Evolutionary conservation across 345 rosid species (phyloP), one percentile per base, ranked within the genome.

Genomic region (Citropsis articulata): DNA sequence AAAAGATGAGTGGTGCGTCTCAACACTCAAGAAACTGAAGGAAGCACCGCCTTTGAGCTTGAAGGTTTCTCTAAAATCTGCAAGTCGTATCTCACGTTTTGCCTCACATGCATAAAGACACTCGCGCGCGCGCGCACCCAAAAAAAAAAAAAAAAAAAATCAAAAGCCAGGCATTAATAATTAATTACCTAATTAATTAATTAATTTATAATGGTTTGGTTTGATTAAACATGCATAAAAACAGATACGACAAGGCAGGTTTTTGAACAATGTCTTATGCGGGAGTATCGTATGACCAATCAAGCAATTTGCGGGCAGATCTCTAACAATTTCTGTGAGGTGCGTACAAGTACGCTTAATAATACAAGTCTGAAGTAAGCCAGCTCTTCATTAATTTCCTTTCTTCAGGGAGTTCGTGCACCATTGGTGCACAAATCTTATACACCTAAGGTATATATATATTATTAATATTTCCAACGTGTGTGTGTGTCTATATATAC

Each of bases 31-130:
- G 22, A 72, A 66, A 66, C 67, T 79, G 9, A 72, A 28, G 57
- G 72, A 79, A 9, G 81, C 81, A 65, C 81, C 77, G 38, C 81
- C 77, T 55, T 66, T 79, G 73, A 72, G 81, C 77, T 72, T 65
- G 73, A 79, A 79, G 36, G 56, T 79, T 35, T 38, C 81, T 24
- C 42, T 73, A 8, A 72, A 75, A 72, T 79, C 81, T 66, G 81
- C 56, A 36, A 72, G 77, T 50, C 64, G 7, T 25, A 9, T 27
- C 33, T 45, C 9, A 5, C 35, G 38, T 2, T 67, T 22, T 10
- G n/a, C 71, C 38, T 67, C 40, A 36, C 25, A 0, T 1, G 4
- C 4, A 59, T 3, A 5, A 1, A 9, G 2, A 42, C 4, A n/a
- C n/a, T n/a, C n/a, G 1, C 38, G 38, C 38, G 38, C 38, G 8